A percentile compares a stretch with the other conserved stretches of the same genome.
phyloP scores from a whole-genome alignment of 75 land plant genomes.

The Chamaecyparis obtusa region DNA sequence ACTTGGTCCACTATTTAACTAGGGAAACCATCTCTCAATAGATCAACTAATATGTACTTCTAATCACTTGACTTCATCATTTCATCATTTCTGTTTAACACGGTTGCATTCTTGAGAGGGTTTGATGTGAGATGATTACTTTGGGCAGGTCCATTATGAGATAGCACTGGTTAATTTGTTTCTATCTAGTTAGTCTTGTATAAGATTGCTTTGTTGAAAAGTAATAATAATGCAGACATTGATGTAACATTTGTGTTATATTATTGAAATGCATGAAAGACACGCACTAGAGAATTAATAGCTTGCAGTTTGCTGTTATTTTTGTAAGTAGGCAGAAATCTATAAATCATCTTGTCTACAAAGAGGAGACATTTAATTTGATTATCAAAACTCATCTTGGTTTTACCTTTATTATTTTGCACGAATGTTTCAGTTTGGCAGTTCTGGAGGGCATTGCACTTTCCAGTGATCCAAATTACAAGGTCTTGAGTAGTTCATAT shows the following conservation, averaged over 20 bases:
- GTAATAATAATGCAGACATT: background rate
- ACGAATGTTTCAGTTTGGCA: slow-evolving; percentile 67
- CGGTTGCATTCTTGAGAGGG: too few species aligned
- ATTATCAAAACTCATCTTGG: background rate
- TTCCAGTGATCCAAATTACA: slow-evolving; percentile 79
- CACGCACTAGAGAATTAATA: background rate
- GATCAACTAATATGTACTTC: background rate
- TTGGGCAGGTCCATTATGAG: background rate
- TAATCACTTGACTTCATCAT: background rate
- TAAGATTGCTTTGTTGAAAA: background rate
- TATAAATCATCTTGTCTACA: background rate
- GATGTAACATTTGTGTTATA: background rate
- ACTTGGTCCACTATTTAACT: background rate
- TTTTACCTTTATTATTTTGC: background rate
- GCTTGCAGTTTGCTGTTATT: background rate
- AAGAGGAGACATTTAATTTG: background rate
- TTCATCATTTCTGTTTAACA: background rate
- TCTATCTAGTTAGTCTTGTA: background rate
- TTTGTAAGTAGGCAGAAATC: background rate
- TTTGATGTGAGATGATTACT: background rate
- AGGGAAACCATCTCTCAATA: background rate
- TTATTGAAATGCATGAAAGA: background rate
- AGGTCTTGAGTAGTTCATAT: slow-evolving; percentile 89
- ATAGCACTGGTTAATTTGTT: background rate
- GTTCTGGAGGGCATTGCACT: slow-evolving; percentile 97